These are phyloP conservation scores for Ceratocystis albifundus DNA, from an alignment of 2,329 filamentous ascomycete genomes.

Conservation along the genomic window DNA sequence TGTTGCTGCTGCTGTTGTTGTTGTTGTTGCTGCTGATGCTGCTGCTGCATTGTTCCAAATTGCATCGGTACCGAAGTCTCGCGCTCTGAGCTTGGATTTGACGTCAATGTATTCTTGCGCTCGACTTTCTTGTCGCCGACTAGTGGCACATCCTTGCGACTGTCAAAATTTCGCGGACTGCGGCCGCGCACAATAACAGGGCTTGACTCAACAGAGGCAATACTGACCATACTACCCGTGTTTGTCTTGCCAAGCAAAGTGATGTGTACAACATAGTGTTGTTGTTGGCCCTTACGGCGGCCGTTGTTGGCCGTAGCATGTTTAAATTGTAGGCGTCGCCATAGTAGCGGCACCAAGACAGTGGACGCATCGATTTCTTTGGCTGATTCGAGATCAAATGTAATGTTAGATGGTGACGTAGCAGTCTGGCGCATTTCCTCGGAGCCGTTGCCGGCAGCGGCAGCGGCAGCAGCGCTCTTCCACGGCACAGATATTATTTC, in stretches of 20 bases:
- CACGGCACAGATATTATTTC: constrained; percentile 96
- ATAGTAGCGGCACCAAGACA: constrained; percentile 72
- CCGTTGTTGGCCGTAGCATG: constrained; percentile 96
- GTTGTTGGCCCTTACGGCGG: constrained; percentile 81
- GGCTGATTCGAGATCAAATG: constrained; percentile 44
- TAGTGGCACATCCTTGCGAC: constrained; percentile 71
- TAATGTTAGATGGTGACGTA: constrained; percentile 42
- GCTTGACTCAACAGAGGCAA: constrained; percentile 79
- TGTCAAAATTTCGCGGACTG: constrained; percentile 89
- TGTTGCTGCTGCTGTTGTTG: no score
- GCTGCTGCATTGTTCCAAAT: constrained; percentile 22
- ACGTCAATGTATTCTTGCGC: constrained; percentile 32
- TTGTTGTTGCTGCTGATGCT: not conserved
- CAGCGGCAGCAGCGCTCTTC: constrained; percentile 61
- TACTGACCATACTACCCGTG: constrained; percentile 52
- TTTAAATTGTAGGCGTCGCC: constrained; percentile 91
- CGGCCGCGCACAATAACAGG: constrained; percentile 91
- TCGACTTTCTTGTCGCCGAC: constrained; percentile 43
- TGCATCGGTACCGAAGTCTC: constrained; percentile 23
- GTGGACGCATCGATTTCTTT: constrained; percentile 67
- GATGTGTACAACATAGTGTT: constrained; percentile 84
- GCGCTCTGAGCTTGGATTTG: constrained; percentile 25
- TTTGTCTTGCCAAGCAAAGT: constrained; percentile 68
- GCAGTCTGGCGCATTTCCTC: constrained; percentile 41
- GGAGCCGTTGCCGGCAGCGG: constrained; percentile 27